Evolutionary conservation across 2,329 filamentous ascomycete genomes (phyloP).

Genomic region (Microdochium bolleyi): DNA sequence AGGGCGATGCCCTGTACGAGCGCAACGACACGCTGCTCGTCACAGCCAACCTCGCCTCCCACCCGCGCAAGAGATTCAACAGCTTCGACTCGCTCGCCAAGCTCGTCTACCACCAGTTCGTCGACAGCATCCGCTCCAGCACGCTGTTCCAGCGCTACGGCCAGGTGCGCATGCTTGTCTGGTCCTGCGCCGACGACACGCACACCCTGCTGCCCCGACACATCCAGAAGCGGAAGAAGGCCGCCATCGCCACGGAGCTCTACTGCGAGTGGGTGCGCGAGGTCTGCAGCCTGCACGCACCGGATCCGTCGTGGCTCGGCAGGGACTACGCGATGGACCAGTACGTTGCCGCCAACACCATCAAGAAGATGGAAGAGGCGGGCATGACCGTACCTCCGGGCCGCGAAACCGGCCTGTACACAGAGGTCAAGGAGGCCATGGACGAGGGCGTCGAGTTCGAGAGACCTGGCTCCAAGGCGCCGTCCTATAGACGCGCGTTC

Average conservation of each 20-base stretch:
- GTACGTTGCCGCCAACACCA: conserved; percentile 28
- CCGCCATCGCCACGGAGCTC: conserved; percentile 52
- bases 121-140: conserved; percentile 48
- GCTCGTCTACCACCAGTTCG: conserved; percentile 54
- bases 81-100: conserved; percentile 47
- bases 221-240: conserved; percentile 45
- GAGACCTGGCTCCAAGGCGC: not conserved
- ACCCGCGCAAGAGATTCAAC: conserved; percentile 39
- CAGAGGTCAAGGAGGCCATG: conserved; percentile 30
- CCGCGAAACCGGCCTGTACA: conserved; percentile 28
- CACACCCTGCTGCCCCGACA: conserved; percentile 50
- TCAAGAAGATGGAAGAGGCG: conserved; percentile 36
- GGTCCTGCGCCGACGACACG: conserved; percentile 57
- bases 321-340: conserved; percentile 41
- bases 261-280: conserved; percentile 51
- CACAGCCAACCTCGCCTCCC: conserved; percentile 56
- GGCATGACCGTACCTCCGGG: conserved; percentile 34
- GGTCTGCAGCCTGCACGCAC: conserved; percentile 36
- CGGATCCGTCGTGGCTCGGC: conserved; percentile 12
- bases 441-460: conserved; percentile 16
- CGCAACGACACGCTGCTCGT: conserved; percentile 70
- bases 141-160: conserved; percentile 68
- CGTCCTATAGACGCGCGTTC: conserved; percentile 6
- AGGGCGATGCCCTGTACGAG: conserved; percentile 29
- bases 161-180: conserved; percentile 69